Evolutionary conservation across 768 basidiomycete species (phyloP).

Genomic region (Mycena galopus): DNA sequence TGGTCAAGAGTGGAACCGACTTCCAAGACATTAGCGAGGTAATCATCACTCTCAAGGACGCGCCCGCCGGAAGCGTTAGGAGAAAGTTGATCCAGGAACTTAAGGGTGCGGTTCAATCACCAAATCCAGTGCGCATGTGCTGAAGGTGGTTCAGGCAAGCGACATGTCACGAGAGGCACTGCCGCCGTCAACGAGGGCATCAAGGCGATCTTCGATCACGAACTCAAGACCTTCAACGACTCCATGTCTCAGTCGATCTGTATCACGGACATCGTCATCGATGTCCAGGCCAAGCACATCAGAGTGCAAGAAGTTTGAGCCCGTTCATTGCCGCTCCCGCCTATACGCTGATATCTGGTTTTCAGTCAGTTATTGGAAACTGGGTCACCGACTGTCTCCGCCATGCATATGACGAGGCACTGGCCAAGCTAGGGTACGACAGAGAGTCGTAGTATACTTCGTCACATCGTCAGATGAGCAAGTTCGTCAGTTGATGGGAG

Average conservation of each 20-base stretch:
- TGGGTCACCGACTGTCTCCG: slow-evolving; percentile 75
- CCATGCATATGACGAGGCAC: slow-evolving; percentile 68
- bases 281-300: slow-evolving; percentile 65
- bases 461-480: too few species aligned
- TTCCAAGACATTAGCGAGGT: slow-evolving; percentile 74
- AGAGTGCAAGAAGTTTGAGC: slow-evolving; percentile 62
- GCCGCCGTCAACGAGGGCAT: slow-evolving; percentile 57
- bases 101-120: slow-evolving; percentile 49
- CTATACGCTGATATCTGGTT: slow-evolving; percentile 7
- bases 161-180: slow-evolving; percentile 59
- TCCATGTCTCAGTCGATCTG: slow-evolving; percentile 67
- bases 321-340: slow-evolving; percentile 6
- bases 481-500: too few species aligned
- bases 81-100: slow-evolving; percentile 60
- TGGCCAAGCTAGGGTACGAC: slow-evolving; percentile 52
- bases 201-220: slow-evolving; percentile 56
- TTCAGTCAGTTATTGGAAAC: slow-evolving; percentile 63
- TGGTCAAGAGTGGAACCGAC: slow-evolving; percentile 78
- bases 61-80: slow-evolving; percentile 61
- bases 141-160: slow-evolving; percentile 55
- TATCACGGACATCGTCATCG: slow-evolving; percentile 64
- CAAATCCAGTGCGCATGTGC: slow-evolving; percentile 6
- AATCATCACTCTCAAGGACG: slow-evolving; percentile 60
- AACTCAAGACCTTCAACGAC: slow-evolving; percentile 62
- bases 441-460: too few species aligned